A percentile compares a stretch with the other conserved stretches of the same genome.
These are phyloP conservation scores for Ilyonectria destructans DNA, from an alignment of 2,329 filamentous ascomycete species.

Conservation along the genomic window DNA sequence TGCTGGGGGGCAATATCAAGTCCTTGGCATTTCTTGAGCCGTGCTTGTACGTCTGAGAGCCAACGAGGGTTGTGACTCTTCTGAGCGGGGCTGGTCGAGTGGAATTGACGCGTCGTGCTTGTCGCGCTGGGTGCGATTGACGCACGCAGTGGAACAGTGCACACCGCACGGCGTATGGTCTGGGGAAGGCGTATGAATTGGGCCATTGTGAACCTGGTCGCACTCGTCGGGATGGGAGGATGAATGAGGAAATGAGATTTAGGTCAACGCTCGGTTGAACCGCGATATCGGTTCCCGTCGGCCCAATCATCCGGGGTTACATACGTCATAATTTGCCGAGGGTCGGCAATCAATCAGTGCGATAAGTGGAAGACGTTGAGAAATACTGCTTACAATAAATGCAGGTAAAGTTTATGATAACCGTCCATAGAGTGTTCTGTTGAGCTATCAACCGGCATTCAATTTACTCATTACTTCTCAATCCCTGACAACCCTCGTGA, in stretches of 20 bases:
- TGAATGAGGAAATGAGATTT: conserved; percentile 14
- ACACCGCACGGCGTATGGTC: background rate
- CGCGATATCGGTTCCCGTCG: conserved; percentile 26
- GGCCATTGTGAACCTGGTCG: conserved; percentile 8
- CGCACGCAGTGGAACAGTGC: background rate
- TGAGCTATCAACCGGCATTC: too few species aligned
- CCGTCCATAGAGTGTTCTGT: too few species aligned
- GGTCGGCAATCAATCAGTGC: background rate
- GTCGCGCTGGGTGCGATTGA: conserved; percentile 8
- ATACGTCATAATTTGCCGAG: conserved; percentile 11
- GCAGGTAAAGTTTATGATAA: too few species aligned
- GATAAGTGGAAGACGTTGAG: too few species aligned
- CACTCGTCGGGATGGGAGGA: background rate
- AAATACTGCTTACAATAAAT: too few species aligned
- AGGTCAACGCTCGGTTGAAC: background rate
- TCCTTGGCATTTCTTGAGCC: conserved; percentile 12
- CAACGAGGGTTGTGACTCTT: conserved; percentile 31
- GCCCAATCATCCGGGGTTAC: conserved; percentile 22
- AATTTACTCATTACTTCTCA: too few species aligned
- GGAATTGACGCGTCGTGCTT: conserved; percentile 12
- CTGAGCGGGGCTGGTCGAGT: conserved; percentile 18
- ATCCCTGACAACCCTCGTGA: too few species aligned
- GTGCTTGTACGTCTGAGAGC: conserved; percentile 30
- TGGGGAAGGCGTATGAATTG: background rate
- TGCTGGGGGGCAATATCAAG: conserved; percentile 12